A percentile compares a stretch with the other conserved stretches of the same genome.
phyloP scores from a whole-genome alignment of 495 filamentous ascomycete genomes.

The Penicillium cinerascens region DNA sequence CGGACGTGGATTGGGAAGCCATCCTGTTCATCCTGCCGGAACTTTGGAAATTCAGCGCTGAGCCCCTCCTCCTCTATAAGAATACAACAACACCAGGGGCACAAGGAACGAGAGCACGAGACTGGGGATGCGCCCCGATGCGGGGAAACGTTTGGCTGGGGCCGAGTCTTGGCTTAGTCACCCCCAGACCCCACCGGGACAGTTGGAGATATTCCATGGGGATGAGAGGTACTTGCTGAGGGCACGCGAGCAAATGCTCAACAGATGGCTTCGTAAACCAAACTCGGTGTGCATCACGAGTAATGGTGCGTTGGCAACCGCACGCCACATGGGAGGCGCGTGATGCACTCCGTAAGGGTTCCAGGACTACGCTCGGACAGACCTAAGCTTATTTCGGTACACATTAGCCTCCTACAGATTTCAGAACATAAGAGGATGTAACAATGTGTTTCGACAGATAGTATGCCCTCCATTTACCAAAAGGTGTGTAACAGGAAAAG shows the following conservation, averaged over 20 bases:
- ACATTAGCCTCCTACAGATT: neutral
- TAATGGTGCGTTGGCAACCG: neutral
- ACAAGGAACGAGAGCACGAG: conserved; percentile 2
- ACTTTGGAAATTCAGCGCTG: conserved; percentile 6
- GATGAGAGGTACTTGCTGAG: neutral
- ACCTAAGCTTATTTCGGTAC: neutral
- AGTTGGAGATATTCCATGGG: neutral
- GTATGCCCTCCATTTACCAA: neutral
- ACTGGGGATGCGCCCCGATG: conserved; percentile 6
- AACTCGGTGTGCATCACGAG: neutral
- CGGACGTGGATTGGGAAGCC: conserved; percentile 8
- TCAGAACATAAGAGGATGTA: neutral
- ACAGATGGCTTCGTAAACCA: neutral
- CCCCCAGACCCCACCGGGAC: conserved; percentile 1
- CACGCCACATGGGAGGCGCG: conserved; percentile 14
- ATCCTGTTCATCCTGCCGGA: conserved; percentile 7
- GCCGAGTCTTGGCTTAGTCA: conserved; percentile 17
- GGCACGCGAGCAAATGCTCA: neutral
- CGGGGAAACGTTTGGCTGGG: conserved; percentile 19
- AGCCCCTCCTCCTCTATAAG: conserved; percentile 17
- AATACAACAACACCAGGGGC: conserved; percentile 10
- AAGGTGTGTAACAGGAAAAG: neutral
- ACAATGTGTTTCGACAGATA: too few relatives aligned
- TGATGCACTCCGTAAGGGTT: conserved; percentile 13
- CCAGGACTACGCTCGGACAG: neutral